A percentile compares a stretch with the other conserved stretches of the same genome.
These are phyloP conservation scores for Aeschynomene evenia DNA, from an alignment of 306 rosid species.

Conservation along the genomic window DNA sequence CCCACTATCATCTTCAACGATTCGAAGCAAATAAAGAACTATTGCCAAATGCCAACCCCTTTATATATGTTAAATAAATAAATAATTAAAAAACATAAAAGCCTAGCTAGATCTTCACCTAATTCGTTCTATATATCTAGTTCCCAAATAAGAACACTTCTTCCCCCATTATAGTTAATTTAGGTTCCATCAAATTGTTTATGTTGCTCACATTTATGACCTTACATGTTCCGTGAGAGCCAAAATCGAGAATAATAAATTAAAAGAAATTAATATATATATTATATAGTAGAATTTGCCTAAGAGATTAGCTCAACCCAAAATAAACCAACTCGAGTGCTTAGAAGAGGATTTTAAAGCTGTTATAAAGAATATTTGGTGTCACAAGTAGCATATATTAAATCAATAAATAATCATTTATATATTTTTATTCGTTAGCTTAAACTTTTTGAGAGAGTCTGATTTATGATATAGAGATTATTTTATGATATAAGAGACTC, in stretches of 20 bases:
- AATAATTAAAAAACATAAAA: neutral
- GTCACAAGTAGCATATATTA: no score
- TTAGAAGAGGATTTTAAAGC: no score
- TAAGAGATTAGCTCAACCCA: no score
- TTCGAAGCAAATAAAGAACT: neutral
- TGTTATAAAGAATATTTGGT: no score
- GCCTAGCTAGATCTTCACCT: neutral
- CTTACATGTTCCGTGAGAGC: neutral
- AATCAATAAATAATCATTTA: no score
- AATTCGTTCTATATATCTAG: neutral
- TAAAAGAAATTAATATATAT: neutral
- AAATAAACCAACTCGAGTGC: no score
- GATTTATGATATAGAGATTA: no score
- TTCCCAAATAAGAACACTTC: neutral
- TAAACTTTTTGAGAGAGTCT: no score
- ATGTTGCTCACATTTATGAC: neutral
- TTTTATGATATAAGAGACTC: neutral
- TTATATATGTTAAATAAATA: neutral
- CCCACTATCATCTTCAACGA: conserved; percentile 5
- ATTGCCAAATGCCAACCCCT: neutral
- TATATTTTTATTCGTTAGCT: no score
- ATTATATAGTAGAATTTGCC: neutral
- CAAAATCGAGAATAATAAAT: neutral
- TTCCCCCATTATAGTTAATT: neutral
- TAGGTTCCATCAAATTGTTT: neutral